Evolutionary conservation across 306 rosid genomes (phyloP), one percentile per base, ranked within the genome.

Genomic region (Aeschynomene evenia): DNA sequence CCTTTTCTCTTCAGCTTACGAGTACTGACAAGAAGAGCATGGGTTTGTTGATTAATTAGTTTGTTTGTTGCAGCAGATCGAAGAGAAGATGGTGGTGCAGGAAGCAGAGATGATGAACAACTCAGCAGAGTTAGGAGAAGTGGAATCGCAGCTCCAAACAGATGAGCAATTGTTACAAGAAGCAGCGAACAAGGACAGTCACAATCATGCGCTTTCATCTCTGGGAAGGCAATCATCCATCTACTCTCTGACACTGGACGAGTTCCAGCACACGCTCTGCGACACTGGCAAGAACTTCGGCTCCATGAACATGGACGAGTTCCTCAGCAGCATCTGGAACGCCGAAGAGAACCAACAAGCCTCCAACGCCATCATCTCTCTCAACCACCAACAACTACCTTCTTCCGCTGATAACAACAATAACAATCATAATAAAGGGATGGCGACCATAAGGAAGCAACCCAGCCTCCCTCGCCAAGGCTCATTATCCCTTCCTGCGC

Each of bases 271-370:
- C 59, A 74, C 86, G 4, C 85, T 90, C 2, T 82, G 87, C n/a
- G 98, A 84, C 48, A 76, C 69, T 1, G 88, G 97, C 23, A 94
- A 88, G 85, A 86, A 90, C 26, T 88, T 94, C 2, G 97, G 97
- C 1, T 90, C 96, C 19, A 94, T 94, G 96, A 94, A 94, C 83
- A 94, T 94, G 98, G 98, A 94, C 61, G 98, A 90, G 85, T 90
- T 94, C 48, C 91, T 94, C 37, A 87, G 75, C 22, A 88, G 95
- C 71, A 87, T 94, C 1, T 94, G 98, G 98, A 94, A 77, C 4
- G 97, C 97, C 0, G 97, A 94, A 72, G 97, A 94, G 45, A 85
- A 85, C 59, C 94, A 86, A 33, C 94, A 86, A 33, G 51, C 51
- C 91, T 79, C 43, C 85, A 72, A 42, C 55, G 8, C 36, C 13